Conservation (phyloP, 2,329 filamentous ascomycete species). For the Botrytis galanthina region DNA sequence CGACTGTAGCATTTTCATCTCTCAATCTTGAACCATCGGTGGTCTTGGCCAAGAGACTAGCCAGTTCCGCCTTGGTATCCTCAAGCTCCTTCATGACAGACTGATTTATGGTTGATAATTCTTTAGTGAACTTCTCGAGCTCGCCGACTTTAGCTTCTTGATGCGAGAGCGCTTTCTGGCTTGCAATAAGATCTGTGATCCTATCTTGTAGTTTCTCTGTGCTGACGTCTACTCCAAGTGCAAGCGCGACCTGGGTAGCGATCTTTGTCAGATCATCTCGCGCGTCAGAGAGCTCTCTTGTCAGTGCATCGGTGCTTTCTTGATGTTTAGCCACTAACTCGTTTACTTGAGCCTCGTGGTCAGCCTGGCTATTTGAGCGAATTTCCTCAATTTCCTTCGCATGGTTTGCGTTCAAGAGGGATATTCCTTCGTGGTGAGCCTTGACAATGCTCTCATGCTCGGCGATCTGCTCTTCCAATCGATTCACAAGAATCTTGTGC, state of each 20-base stretch:
- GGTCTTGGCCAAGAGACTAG: slow-evolving; percentile 49
- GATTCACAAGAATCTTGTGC: slow-evolving; percentile 47
- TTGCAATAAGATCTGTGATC: slow-evolving; percentile 55
- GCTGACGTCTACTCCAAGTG: slow-evolving; percentile 61
- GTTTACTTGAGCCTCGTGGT: slow-evolving; percentile 57
- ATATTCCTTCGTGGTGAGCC: slow-evolving; percentile 51
- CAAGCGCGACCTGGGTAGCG: slow-evolving; percentile 60
- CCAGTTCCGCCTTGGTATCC: slow-evolving; percentile 53
- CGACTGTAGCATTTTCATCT: slow-evolving; percentile 48
- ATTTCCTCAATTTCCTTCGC: slow-evolving; percentile 50
- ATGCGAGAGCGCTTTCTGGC: slow-evolving; percentile 57
- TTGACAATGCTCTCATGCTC: slow-evolving; percentile 59
- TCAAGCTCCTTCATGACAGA: slow-evolving; percentile 62
- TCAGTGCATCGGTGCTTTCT: slow-evolving; percentile 54
- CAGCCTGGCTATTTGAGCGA: slow-evolving; percentile 49
- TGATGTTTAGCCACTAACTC: slow-evolving; percentile 60
- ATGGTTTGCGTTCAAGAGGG: slow-evolving; percentile 50
- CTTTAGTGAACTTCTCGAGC: slow-evolving; percentile 54
- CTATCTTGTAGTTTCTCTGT: slow-evolving; percentile 65
- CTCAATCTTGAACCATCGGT: slow-evolving; percentile 47
- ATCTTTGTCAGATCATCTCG: slow-evolving; percentile 64
- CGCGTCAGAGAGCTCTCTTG: slow-evolving; percentile 62
- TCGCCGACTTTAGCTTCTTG: slow-evolving; percentile 59
- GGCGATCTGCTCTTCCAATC: slow-evolving; percentile 58
- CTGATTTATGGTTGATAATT: slow-evolving; percentile 58